Conservation (phyloP, 2,329 filamentous ascomycete species). For the Monosporascus cannonballus region DNA sequence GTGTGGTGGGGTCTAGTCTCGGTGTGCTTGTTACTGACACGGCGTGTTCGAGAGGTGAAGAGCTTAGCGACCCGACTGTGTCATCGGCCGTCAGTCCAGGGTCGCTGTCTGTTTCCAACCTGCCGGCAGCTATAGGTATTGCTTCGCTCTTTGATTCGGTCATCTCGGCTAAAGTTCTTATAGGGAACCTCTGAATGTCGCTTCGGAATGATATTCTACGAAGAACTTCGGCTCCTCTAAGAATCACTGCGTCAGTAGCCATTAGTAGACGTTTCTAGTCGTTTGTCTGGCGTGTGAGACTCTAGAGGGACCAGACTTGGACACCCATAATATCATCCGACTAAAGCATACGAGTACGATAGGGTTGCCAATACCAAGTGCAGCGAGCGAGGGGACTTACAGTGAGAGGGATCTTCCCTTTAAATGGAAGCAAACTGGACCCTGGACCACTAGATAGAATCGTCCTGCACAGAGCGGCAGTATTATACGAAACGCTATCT, state of each 20-base stretch:
- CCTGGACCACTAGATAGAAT: neutral
- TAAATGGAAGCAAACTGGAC: neutral
- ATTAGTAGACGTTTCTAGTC: neutral
- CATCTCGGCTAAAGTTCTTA: conserved; percentile 36
- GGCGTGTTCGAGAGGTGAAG: conserved; percentile 37
- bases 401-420: neutral
- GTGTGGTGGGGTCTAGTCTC: conserved; percentile 38
- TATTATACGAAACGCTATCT: neutral
- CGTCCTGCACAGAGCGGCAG: neutral
- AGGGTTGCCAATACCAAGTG: too few relatives aligned
- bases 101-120: conserved; percentile 40
- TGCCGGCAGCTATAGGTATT: conserved; percentile 29
- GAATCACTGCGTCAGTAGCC: conserved; percentile 37
- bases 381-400: neutral
- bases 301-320: too few relatives aligned
- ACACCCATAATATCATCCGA: too few relatives aligned
- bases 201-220: conserved; percentile 34
- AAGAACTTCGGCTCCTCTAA: conserved; percentile 34
- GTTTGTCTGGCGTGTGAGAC: neutral
- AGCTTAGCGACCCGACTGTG: conserved; percentile 34
- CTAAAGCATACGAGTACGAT: too few relatives aligned
- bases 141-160: conserved; percentile 27
- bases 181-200: conserved; percentile 28
- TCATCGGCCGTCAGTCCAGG: conserved; percentile 35
- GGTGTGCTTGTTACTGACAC: conserved; percentile 38